A percentile compares a stretch with the other conserved stretches of the same genome.
Conservation (phyloP, 2,329 filamentous ascomycete species). For the Domatiomyces catenatus region DNA sequence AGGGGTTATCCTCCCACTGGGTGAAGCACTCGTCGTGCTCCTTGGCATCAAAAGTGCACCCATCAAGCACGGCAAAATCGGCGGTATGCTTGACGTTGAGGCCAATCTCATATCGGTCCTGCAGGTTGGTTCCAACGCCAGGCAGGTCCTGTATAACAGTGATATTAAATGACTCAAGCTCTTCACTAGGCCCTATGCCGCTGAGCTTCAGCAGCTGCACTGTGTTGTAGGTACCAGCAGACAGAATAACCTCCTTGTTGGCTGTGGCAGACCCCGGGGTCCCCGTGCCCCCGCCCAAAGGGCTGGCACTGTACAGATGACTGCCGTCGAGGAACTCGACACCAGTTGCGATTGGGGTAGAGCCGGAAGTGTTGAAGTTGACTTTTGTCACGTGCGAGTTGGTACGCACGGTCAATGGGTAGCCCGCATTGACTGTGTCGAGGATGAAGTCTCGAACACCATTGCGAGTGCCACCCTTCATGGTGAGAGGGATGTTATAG, state of each 20-base stretch:
- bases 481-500: slow-evolving; percentile 45
- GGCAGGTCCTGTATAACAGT: slow-evolving; percentile 39
- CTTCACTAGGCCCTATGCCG: slow-evolving; percentile 43
- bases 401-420: slow-evolving; percentile 41
- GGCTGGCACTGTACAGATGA: slow-evolving; percentile 33
- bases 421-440: slow-evolving; percentile 36
- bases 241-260: slow-evolving; percentile 32
- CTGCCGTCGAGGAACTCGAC: slow-evolving; percentile 36
- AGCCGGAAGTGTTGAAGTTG: slow-evolving; percentile 25
- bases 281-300: slow-evolving; percentile 22
- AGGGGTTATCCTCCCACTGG: slow-evolving; percentile 26
- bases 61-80: slow-evolving; percentile 21
- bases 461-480: slow-evolving; percentile 36
- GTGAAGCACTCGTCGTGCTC: slow-evolving; percentile 29
- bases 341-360: slow-evolving; percentile 30
- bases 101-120: slow-evolving; percentile 41
- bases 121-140: slow-evolving; percentile 49
- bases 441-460: slow-evolving; percentile 43
- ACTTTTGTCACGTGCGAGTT: slow-evolving; percentile 34
- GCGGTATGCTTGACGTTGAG: slow-evolving; percentile 30
- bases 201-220: slow-evolving; percentile 51
- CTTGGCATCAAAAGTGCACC: slow-evolving; percentile 21
- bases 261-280: slow-evolving; percentile 24
- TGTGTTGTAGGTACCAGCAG: slow-evolving; percentile 44
- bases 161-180: slow-evolving; percentile 42